Percentiles rank a stretch among this genome's conserved stretches.
These are phyloP conservation scores for Spongispora temasekensis DNA, from an alignment of 1,284 basidiomycete species.

Conservation along the genomic window DNA sequence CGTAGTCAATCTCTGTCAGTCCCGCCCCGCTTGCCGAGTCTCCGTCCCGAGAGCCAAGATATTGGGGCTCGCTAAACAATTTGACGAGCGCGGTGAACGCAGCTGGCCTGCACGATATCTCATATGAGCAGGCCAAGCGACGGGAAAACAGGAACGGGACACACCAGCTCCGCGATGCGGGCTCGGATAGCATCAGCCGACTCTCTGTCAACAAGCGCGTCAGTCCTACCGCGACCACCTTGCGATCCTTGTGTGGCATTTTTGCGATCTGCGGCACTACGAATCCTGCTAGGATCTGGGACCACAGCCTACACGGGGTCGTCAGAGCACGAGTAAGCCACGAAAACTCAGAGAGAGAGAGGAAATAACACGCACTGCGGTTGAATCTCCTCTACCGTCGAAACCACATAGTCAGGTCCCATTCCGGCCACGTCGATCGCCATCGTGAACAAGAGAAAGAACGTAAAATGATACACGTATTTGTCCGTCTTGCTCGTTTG, in stretches of 20 bases:
- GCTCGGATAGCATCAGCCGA: conserved; percentile 62
- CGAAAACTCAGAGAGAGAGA: too few relatives aligned
- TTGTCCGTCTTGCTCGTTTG: conserved; percentile 90
- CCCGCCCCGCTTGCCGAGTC: conserved; percentile 46
- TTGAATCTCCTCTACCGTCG: conserved; percentile 83
- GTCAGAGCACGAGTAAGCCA: too few relatives aligned
- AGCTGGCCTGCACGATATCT: conserved; percentile 57
- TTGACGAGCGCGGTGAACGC: conserved; percentile 76
- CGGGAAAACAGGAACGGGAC: conserved; percentile 21
- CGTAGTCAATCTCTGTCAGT: conserved; percentile 81
- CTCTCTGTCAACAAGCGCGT: conserved; percentile 80
- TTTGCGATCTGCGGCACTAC: conserved; percentile 83
- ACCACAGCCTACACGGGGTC: conserved; percentile 61
- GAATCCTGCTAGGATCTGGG: conserved; percentile 79
- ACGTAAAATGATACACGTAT: conserved; percentile 83
- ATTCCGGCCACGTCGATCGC: conserved; percentile 76
- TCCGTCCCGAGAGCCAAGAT: conserved; percentile 51
- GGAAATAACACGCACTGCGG: conserved; percentile 54
- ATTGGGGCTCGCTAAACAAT: conserved; percentile 75
- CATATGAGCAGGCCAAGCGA: not conserved
- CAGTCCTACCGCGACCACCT: conserved; percentile 83
- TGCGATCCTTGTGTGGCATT: conserved; percentile 80
- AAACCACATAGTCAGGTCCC: conserved; percentile 77
- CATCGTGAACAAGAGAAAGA: conserved; percentile 76
- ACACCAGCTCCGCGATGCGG: conserved; percentile 71